These are phyloP conservation scores for Climacium dendroides DNA, from an alignment of 225 moss, liverwort and hornwort species.

Conservation along the genomic window DNA sequence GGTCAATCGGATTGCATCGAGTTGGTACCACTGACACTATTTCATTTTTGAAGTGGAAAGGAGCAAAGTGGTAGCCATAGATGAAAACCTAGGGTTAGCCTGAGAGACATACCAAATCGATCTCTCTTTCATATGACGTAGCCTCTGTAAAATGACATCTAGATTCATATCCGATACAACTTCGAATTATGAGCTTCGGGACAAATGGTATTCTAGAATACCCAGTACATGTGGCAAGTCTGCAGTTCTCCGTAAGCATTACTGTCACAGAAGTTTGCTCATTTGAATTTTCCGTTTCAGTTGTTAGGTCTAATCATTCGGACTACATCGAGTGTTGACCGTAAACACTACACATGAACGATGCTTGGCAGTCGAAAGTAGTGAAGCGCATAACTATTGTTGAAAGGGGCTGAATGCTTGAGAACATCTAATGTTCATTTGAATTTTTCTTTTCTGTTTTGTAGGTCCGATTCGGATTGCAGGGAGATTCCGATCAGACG, in stretches of 20 bases:
- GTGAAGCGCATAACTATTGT: background rate
- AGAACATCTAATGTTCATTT: background rate
- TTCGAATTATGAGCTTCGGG: background rate
- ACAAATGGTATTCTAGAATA: background rate
- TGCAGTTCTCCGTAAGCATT: conserved; percentile 3
- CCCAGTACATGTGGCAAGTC: background rate
- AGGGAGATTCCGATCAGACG: background rate
- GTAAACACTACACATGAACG: too few relatives aligned
- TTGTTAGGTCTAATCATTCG: background rate
- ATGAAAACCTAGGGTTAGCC: background rate
- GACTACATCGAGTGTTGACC: background rate
- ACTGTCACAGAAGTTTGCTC: background rate
- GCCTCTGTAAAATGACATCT: background rate
- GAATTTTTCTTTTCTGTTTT: background rate
- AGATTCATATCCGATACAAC: background rate
- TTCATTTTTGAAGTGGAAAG: background rate
- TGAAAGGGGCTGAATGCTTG: background rate
- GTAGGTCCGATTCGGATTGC: background rate
- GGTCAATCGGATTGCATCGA: background rate
- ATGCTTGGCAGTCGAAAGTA: background rate
- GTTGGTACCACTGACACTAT: background rate
- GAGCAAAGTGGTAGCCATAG: background rate
- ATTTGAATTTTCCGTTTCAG: background rate
- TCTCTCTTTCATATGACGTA: background rate
- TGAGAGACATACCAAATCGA: background rate